Evolutionary conservation across 2,329 filamentous ascomycete genomes (phyloP).

Genomic region (Botrytis cinerea): DNA sequence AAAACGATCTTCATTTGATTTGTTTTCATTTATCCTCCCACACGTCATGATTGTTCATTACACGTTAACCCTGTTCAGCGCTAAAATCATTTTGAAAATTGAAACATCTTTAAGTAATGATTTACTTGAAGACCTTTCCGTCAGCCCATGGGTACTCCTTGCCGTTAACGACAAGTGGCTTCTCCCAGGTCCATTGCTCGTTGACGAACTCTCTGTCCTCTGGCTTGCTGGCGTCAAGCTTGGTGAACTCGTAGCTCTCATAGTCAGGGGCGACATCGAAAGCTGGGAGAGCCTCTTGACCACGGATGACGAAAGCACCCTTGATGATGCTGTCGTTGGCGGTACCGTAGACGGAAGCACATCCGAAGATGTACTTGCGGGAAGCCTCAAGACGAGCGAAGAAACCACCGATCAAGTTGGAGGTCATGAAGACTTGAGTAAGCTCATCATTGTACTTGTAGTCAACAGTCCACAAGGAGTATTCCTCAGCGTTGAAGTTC

Average conservation of each 20-base stretch:
- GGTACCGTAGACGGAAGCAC: constrained; percentile 82
- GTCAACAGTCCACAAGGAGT: constrained; percentile 89
- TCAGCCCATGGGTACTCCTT: constrained; percentile 88
- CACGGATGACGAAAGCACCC: constrained; percentile 93
- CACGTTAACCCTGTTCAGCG: constrained; percentile 26
- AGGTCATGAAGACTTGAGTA: constrained; percentile 96
- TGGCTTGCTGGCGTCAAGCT: constrained; percentile 85
- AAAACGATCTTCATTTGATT: constrained; percentile 29
- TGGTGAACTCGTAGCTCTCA: constrained; percentile 95
- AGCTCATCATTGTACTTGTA: constrained; percentile 99
- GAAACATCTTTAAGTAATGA: constrained; percentile 27
- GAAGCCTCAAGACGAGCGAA: constrained; percentile 95
- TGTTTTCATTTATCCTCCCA: constrained; percentile 22
- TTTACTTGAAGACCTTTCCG: constrained; percentile 99
- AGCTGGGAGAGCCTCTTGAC: constrained; percentile 79
- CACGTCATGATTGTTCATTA: constrained; percentile 26
- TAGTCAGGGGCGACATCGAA: constrained; percentile 97
- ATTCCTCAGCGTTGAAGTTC: constrained; percentile 90
- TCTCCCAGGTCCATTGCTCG: constrained; percentile 90
- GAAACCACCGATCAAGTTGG: constrained; percentile 98
- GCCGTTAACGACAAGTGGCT: constrained; percentile 74
- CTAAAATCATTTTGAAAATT: constrained; percentile 31
- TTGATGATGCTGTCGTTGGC: constrained; percentile 88
- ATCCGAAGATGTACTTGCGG: constrained; percentile 97
- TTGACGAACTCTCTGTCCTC: constrained; percentile 87